These are phyloP conservation scores for Ilyonectria destructans DNA, from an alignment of 2,329 filamentous ascomycete genomes.

Conservation along the genomic window DNA sequence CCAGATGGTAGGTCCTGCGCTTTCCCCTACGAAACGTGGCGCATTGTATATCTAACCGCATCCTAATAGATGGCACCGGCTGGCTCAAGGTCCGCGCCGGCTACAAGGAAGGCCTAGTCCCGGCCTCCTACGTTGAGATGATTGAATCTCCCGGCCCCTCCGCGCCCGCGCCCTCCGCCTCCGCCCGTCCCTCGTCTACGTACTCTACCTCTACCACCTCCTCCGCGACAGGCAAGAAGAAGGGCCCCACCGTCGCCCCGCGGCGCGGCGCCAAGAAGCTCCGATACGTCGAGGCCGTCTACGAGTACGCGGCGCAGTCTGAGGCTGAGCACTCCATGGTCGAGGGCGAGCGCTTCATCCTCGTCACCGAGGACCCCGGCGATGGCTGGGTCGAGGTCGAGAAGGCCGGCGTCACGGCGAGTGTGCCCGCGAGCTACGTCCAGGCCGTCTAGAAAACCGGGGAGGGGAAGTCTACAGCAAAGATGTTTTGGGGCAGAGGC, in stretches of 20 bases:
- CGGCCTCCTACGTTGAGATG: slow-evolving; percentile 87
- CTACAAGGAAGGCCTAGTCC: slow-evolving; percentile 87
- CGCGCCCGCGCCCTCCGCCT: slow-evolving; percentile 59
- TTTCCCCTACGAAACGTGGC: background rate
- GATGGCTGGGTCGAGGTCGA: slow-evolving; percentile 99
- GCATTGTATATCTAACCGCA: slow-evolving; percentile 30
- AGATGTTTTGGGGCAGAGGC: background rate
- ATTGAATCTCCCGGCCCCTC: slow-evolving; percentile 59
- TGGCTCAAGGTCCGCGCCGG: slow-evolving; percentile 90
- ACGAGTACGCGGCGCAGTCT: slow-evolving; percentile 90
- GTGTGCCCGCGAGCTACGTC: slow-evolving; percentile 95
- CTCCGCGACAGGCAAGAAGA: slow-evolving; percentile 76
- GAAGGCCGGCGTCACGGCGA: slow-evolving; percentile 87
- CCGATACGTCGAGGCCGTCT: slow-evolving; percentile 92
- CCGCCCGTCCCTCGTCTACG: slow-evolving; percentile 78
- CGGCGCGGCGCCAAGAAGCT: slow-evolving; percentile 93
- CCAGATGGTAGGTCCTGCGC: slow-evolving; percentile 81
- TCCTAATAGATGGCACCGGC: slow-evolving; percentile 83
- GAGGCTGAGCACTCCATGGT: slow-evolving; percentile 91
- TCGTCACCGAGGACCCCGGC: slow-evolving; percentile 89
- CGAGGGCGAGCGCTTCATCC: slow-evolving; percentile 92
- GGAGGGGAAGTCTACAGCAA: background rate
- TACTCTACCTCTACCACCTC: slow-evolving; percentile 79
- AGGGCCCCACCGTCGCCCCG: slow-evolving; percentile 92
- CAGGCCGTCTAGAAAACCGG: slow-evolving; percentile 73